phyloP scores from a whole-genome alignment of 116 monocot species.

The Zostera marina region DNA sequence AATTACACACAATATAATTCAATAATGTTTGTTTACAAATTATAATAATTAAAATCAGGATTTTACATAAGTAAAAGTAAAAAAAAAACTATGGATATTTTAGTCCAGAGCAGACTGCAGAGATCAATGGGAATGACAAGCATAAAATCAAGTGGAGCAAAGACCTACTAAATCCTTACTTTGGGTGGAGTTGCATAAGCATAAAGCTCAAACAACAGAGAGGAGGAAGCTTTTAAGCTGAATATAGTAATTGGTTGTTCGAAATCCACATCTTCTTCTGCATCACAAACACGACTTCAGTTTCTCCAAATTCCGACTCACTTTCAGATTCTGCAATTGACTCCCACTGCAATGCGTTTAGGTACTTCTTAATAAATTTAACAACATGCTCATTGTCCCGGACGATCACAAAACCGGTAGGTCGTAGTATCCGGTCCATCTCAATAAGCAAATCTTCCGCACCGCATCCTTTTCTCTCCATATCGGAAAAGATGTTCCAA shows the following conservation, averaged over 20 bases:
- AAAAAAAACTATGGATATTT: too few relatives aligned
- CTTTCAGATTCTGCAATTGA: constrained; percentile 22
- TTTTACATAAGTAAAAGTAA: too few relatives aligned
- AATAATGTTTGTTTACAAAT: too few relatives aligned
- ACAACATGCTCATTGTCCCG: constrained; percentile 34
- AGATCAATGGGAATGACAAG: too few relatives aligned
- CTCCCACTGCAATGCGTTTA: constrained; percentile 48
- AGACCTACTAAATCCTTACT: too few relatives aligned
- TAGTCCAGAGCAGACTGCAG: too few relatives aligned
- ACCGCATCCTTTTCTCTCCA: constrained; percentile 56
- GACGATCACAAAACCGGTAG: constrained; percentile 53
- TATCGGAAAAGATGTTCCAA: constrained; percentile 52
- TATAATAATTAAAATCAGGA: too few relatives aligned
- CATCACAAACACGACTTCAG: constrained; percentile 40
- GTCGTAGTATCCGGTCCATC: constrained; percentile 69
- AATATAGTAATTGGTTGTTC: constrained; percentile 16
- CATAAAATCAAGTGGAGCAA: too few relatives aligned
- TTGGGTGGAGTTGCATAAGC: too few relatives aligned
- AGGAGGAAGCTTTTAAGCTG: constrained; percentile 2
- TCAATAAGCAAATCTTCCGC: constrained; percentile 68
- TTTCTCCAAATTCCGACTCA: constrained; percentile 30
- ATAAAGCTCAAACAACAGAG: too few relatives aligned
- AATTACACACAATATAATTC: too few relatives aligned
- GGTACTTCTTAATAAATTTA: constrained; percentile 45
- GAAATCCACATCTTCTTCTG: constrained; percentile 40